A percentile compares a stretch with the other conserved stretches of the same genome.
These are phyloP conservation scores for Cercospora canescens DNA, from an alignment of 2,329 filamentous ascomycete genomes.

Conservation along the genomic window DNA sequence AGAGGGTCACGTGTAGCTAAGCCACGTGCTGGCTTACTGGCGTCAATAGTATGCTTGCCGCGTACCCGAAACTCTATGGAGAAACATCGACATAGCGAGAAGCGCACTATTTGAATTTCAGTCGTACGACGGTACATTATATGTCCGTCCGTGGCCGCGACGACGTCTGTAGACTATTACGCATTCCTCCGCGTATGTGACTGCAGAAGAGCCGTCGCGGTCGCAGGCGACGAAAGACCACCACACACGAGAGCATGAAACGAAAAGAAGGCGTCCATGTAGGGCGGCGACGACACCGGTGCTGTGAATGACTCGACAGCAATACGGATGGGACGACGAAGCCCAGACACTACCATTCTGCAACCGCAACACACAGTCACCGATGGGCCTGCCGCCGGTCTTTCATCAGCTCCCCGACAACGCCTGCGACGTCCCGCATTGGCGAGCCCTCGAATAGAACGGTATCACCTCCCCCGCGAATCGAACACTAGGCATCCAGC, in stretches of 20 bases:
- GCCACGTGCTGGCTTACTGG: background rate
- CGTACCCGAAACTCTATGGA: background rate
- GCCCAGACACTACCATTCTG: conserved; percentile 8
- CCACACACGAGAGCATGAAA: conserved; percentile 10
- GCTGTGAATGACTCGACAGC: conserved; percentile 3
- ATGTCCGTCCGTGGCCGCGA: conserved; percentile 1
- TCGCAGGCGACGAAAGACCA: conserved; percentile 10
- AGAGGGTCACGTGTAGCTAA: background rate
- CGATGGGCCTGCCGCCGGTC: conserved; percentile 8
- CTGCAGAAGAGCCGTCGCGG: background rate
- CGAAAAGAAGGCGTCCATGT: conserved; percentile 6
- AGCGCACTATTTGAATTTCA: conserved; percentile 5
- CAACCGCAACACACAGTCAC: conserved; percentile 8
- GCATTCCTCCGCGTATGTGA: background rate
- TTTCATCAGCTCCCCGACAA: conserved; percentile 7
- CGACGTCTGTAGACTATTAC: background rate
- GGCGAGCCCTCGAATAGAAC: conserved; percentile 11
- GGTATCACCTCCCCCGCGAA: conserved; percentile 9
- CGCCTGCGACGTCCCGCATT: conserved; percentile 10
- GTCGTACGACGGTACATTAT: conserved; percentile 5
- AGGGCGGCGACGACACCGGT: conserved; percentile 1
- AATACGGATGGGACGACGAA: conserved; percentile 7
- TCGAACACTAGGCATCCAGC: conserved; percentile 12
- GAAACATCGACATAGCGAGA: conserved; percentile 8
- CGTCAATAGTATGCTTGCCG: background rate